These are phyloP conservation scores for Cucurbita pepo DNA, from an alignment of 306 rosid genomes.

Conservation along the genomic window DNA sequence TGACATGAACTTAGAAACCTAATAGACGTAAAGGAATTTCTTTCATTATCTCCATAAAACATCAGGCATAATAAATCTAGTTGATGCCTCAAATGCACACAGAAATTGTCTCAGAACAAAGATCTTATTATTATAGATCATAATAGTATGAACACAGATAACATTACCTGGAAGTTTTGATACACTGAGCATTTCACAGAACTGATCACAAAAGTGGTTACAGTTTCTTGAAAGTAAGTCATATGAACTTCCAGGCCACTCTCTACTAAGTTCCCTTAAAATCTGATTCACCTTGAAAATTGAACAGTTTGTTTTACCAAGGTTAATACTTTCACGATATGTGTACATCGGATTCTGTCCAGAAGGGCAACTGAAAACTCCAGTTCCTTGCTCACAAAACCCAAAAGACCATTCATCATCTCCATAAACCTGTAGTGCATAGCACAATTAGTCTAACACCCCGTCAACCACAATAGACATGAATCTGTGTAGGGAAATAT, in stretches of 20 bases:
- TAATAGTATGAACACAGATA: background rate
- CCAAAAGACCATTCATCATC: constrained; percentile 99
- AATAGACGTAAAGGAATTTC: background rate
- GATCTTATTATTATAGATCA: background rate
- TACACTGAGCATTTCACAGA: constrained; percentile 76
- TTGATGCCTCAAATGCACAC: background rate
- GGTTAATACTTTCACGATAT: constrained; percentile 56
- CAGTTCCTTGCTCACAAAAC: constrained; percentile 89
- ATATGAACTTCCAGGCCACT: constrained; percentile 85
- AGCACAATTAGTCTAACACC: constrained; percentile 1
- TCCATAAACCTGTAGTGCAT: constrained; percentile 49
- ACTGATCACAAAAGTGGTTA: constrained; percentile 95
- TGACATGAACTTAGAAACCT: background rate
- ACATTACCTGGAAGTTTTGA: constrained; percentile 84
- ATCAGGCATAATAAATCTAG: background rate
- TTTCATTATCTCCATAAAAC: background rate
- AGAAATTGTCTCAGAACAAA: background rate
- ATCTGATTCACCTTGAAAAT: constrained; percentile 72
- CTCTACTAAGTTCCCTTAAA: constrained; percentile 91
- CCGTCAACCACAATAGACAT: background rate
- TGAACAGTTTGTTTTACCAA: constrained; percentile 59
- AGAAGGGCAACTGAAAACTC: constrained; percentile 93
- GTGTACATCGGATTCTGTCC: constrained; percentile 92
- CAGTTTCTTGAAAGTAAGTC: constrained; percentile 89
- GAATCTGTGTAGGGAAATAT: background rate